phyloP scores from a whole-genome alignment of 2,329 filamentous ascomycete genomes.

The Penicillium olsonii region DNA sequence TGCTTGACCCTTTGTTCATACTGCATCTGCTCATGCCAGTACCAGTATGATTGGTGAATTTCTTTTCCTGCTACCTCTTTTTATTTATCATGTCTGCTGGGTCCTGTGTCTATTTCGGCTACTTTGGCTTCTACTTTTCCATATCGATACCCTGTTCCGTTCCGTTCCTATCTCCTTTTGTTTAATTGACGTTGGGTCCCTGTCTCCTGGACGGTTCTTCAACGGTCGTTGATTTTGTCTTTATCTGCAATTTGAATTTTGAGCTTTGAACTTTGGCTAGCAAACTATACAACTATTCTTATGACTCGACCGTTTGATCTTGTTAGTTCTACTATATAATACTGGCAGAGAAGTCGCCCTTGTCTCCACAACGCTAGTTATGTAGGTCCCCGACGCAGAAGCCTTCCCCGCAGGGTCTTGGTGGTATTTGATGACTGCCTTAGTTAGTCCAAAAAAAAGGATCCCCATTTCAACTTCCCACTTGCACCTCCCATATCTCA shows the following conservation, averaged over 20 bases:
- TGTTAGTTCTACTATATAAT: neutral
- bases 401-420: too few species aligned
- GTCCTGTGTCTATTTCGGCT: constrained; percentile 14
- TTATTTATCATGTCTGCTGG: constrained; percentile 7
- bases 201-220: constrained; percentile 6
- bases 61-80: constrained; percentile 14
- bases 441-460: too few species aligned
- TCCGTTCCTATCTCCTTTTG: constrained; percentile 20
- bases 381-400: too few species aligned
- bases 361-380: too few species aligned
- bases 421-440: too few species aligned
- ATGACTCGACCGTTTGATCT: too few species aligned
- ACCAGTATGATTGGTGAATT: constrained; percentile 8
- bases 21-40: constrained; percentile 1
- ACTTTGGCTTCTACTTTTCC: constrained; percentile 21
- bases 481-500: too few species aligned
- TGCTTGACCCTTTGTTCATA: constrained; percentile 20
- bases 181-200: constrained; percentile 1
- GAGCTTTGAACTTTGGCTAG: neutral
- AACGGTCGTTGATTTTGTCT: neutral
- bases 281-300: neutral
- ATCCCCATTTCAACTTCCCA: too few species aligned
- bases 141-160: constrained; percentile 38
- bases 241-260: neutral
- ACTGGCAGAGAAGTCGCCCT: too few species aligned